Percentiles rank a stretch among this genome's conserved stretches.
Evolutionary conservation across 352 stramenopile species (phyloP).

Genomic region (Phytophthora megakarya): DNA sequence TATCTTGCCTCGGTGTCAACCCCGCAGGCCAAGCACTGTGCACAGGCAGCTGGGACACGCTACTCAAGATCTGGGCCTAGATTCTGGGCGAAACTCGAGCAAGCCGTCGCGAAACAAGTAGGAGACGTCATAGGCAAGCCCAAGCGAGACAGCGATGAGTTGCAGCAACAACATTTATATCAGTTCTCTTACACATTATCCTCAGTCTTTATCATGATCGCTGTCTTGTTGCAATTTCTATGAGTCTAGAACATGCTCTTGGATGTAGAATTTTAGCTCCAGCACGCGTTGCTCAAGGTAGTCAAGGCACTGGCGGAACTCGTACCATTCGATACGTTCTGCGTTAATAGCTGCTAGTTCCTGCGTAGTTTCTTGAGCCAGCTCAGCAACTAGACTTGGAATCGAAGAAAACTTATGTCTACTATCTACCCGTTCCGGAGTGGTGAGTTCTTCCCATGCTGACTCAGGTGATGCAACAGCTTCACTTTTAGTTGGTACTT

Average conservation of each 20-base stretch:
- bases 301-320: slow-evolving; percentile 76
- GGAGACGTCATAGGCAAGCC: slow-evolving; percentile 1
- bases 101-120: slow-evolving; percentile 1
- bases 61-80: slow-evolving; percentile 97
- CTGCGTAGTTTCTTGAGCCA: slow-evolving; percentile 65
- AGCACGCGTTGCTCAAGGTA: slow-evolving; percentile 61
- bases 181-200: slow-evolving; percentile 12
- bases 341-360: slow-evolving; percentile 63
- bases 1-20: slow-evolving; percentile 97
- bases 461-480: slow-evolving; percentile 17
- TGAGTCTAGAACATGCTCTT: slow-evolving; percentile 36
- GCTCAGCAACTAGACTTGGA: slow-evolving; percentile 41
- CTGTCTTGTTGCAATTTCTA: slow-evolving; percentile 2
- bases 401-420: slow-evolving; percentile 39
- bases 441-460: slow-evolving; percentile 31
- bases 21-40: slow-evolving; percentile 95
- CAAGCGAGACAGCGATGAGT: not conserved
- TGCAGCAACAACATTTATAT: slow-evolving; percentile 36
- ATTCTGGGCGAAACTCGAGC: slow-evolving; percentile 2
- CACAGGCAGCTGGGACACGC: slow-evolving; percentile 98
- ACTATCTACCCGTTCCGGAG: slow-evolving; percentile 5
- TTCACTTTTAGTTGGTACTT: slow-evolving; percentile 9
- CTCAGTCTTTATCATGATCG: not conserved
- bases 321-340: slow-evolving; percentile 71
- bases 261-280: slow-evolving; percentile 62